phyloP scores from a whole-genome alignment of 148 eudicot genomes.

The Vaccinium corymbosum region DNA sequence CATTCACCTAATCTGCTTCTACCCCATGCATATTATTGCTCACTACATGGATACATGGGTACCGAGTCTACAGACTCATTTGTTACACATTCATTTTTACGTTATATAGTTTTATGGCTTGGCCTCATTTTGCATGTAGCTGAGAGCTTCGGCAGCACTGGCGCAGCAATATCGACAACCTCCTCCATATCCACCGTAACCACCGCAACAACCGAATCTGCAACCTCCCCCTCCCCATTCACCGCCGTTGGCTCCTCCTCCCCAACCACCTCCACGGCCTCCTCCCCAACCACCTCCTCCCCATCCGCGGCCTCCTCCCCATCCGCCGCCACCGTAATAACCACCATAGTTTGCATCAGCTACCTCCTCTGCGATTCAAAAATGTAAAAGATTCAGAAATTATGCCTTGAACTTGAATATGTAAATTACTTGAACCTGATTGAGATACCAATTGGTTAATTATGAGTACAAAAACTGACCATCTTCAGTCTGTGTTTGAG shows the following conservation, averaged over 20 bases:
- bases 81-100: not conserved
- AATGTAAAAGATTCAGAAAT: not conserved
- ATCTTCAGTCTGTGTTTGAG: not conserved
- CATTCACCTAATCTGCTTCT: not conserved
- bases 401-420: too few relatives aligned
- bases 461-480: not conserved
- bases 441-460: not conserved
- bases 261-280: not conserved
- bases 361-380: too few relatives aligned
- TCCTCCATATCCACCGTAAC: not conserved
- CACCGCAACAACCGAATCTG: not conserved
- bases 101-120: not conserved
- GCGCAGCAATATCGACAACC: not conserved
- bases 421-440: too few relatives aligned
- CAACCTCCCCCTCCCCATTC: not conserved
- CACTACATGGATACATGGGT: not conserved
- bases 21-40: not conserved
- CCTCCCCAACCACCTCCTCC: not conserved
- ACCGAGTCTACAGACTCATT: slow-evolving; percentile 1
- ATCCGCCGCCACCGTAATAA: not conserved
- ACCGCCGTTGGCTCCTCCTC: not conserved
- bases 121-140: slow-evolving; percentile 1
- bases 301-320: too few relatives aligned
- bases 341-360: not conserved
- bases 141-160: slow-evolving; percentile 3